phyloP scores from a whole-genome alignment of 129 eudicot genomes.

The Flaveria bidentis region DNA sequence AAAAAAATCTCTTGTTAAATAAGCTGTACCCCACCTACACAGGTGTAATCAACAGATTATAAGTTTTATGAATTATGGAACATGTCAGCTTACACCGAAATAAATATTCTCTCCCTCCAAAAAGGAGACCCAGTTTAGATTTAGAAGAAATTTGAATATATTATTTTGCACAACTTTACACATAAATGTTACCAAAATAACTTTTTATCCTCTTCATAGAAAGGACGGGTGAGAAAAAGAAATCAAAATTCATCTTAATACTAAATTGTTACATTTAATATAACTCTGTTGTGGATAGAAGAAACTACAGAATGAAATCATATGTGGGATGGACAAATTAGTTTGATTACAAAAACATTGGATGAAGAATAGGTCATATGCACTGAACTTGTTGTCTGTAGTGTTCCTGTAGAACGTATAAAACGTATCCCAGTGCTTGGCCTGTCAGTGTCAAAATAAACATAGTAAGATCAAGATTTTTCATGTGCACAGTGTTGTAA shows the following conservation, averaged over 20 bases:
- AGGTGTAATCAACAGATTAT: constrained; percentile 4
- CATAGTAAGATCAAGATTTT: constrained; percentile 16
- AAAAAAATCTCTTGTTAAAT: constrained; percentile 96
- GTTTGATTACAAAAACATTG: constrained; percentile 15
- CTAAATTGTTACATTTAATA: not conserved
- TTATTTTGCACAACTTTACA: not conserved
- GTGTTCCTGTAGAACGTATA: constrained; percentile 94
- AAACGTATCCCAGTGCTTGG: constrained; percentile 93
- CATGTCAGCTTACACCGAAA: constrained; percentile 20
- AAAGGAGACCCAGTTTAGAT: not conserved
- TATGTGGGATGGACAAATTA: constrained; percentile 20
- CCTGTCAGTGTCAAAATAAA: constrained; percentile 54
- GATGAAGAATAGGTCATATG: constrained; percentile 24
- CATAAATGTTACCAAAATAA: constrained; percentile 1
- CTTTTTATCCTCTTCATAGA: not conserved
- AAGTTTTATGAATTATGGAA: constrained; percentile 8
- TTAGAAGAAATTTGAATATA: constrained; percentile 9
- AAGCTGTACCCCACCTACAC: constrained; percentile 92
- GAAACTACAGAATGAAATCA: constrained; percentile 2
- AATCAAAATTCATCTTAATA: not conserved
- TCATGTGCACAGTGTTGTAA: not conserved
- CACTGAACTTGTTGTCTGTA: constrained; percentile 86
- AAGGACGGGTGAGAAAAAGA: not conserved
- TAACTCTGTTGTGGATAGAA: not conserved
- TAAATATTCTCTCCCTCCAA: not conserved